Evolutionary conservation across 306 rosid genomes (phyloP), one percentile per base, ranked within the genome.

Genomic region (Macrotyloma uniflorum): DNA sequence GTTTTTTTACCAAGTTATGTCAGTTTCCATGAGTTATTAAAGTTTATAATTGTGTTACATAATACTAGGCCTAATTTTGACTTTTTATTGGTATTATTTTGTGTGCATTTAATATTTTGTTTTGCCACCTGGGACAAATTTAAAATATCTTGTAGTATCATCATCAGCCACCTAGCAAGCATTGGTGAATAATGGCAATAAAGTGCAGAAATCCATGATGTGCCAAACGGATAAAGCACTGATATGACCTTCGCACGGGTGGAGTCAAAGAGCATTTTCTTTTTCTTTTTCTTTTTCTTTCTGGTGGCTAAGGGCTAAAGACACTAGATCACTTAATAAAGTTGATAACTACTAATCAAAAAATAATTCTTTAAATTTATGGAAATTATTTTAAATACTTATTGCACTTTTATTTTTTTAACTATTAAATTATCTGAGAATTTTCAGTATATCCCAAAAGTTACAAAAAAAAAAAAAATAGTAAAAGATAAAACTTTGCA

Each of bases 241-340:
- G 73, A 67, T 46, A 40, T 26, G 75, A 47, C 75, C 42, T 8
- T 70, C 22, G 11, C 75, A 47, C 18, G 75, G 32, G 61, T n/a
- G 61, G 61, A 49, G 20, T 49, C 18, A 49, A 70, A 49, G 7
- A 10, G 46, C 28, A 26, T 47, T 23, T 69, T 69, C 47, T 3
- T 42, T 42, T 42, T 10, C 46, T 40, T 40, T 40, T 3, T 12
- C 15, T 42, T 42, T 42, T 42, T 3, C 59, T 16, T 26, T 4
- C 14, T 12, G 35, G 65, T 33, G 65, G 30, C 35, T 18, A 7
- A 47, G 46, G 64, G 19, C 19, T 6, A 11, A 70, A 14, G 8
- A 70, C 63, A 18, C 33, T 22, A 0, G 0, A 69, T 69, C 26
- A 46, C 55, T 67, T 43, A 5, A n/a, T 16, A 45, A 68, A 47